Base-by-base conservation (phyloP, 2,329 filamentous ascomycete species). In the Xylaria sp. region DNA sequence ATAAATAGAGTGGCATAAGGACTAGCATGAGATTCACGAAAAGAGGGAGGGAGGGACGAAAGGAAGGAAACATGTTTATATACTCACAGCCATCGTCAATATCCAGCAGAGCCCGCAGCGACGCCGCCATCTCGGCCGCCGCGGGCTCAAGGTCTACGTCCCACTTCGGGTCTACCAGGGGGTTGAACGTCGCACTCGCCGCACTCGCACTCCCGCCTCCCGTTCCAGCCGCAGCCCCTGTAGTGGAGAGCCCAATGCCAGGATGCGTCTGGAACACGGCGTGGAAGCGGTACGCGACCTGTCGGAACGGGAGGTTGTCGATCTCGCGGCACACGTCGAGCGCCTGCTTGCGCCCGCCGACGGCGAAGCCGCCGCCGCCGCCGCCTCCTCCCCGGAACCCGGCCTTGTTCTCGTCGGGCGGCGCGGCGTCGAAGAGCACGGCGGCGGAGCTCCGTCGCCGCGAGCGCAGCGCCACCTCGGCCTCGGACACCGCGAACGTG, bases 261-360 rank as follows among this genome's bases (percentile, higher is more conserved):
- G 79, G 47, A 6, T 69, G 84, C 22, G 86, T 88, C 78, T 87
- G 85, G 72, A 87, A 88, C 63, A 87, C 81, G 72, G 87, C 82
- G 75, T 88, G 86, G 73, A 88, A 88, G 76, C 87, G 85, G 69
- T 85, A 86, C 3, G 84, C 84, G 72, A 88, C 87, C 76, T 88
- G 86, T 76, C 83, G 85, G 73, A 88, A 88, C 0, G 86, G 86
- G 79, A 88, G 79, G 70, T 86, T 86, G 73, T 88, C 86, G 53
- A 88, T 80, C 73, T 85, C 83, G 33, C 76, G 76, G 76, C 83
- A 85, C 33, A 84, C 76, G 6, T 78, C 76, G 50, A 86, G 77
- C n/a, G 83, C 85, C 36, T 81, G 79, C 6, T 76, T 76, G 45
- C 83, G 81, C 62, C 78, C 76, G 72, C 79, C 72, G 74, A 74